Evolutionary conservation across 2,329 filamentous ascomycete genomes (phyloP).

Genomic region (Trichoderma polysporum): DNA sequence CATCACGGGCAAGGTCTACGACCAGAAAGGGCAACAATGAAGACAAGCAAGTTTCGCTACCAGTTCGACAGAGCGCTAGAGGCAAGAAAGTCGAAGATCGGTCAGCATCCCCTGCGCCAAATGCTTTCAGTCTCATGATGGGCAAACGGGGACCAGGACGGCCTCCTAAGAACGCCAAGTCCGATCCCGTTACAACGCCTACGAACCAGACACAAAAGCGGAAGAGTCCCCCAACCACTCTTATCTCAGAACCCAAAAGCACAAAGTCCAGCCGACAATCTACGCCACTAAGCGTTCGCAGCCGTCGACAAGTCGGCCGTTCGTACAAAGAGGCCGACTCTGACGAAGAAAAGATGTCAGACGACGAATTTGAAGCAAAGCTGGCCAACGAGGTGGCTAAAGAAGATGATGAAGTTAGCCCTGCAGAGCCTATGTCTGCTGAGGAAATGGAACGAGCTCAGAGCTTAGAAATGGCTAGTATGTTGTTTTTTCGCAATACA

Average conservation of each 20-base stretch:
- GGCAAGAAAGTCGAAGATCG: conserved; percentile 31
- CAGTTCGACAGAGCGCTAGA: conserved; percentile 39
- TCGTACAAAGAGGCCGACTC: conserved; percentile 57
- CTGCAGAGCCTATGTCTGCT: conserved; percentile 38
- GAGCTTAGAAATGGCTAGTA: conserved; percentile 75
- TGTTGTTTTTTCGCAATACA: conserved; percentile 32
- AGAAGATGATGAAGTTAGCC: conserved; percentile 39
- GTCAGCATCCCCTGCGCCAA: conserved; percentile 29
- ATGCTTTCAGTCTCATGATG: conserved; percentile 59
- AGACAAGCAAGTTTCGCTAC: conserved; percentile 31
- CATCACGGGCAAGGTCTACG: conserved; percentile 35
- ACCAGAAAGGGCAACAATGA: background rate
- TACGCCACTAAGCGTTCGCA: conserved; percentile 62
- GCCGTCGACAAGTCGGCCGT: conserved; percentile 49
- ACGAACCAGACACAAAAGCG: conserved; percentile 32
- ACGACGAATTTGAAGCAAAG: conserved; percentile 79
- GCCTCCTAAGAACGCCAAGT: conserved; percentile 30
- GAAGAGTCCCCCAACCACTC: conserved; percentile 32
- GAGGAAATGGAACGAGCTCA: conserved; percentile 66
- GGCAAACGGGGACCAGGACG: conserved; percentile 36
- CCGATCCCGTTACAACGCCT: conserved; percentile 23
- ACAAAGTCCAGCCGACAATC: conserved; percentile 71
- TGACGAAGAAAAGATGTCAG: conserved; percentile 65
- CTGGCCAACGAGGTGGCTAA: conserved; percentile 62
- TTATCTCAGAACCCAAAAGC: conserved; percentile 60